phyloP scores from a whole-genome alignment of 805 yeast genomes.

The Wickerhamomyces kurtzmanii region DNA sequence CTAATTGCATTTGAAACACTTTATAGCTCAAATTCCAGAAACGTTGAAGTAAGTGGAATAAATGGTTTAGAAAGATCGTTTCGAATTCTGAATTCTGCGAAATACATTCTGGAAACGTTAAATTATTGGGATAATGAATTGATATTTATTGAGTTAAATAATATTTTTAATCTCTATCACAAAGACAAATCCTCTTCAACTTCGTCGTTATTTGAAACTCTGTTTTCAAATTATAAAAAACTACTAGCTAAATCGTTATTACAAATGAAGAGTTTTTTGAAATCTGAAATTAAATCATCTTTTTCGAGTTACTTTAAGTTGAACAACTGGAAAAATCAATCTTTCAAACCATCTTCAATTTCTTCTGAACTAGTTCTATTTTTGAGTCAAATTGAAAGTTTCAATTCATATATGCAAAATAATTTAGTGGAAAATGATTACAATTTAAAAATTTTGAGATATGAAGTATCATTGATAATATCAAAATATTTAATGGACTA shows the following conservation, averaged over 20 bases:
- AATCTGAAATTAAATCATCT: slow-evolving; percentile 18
- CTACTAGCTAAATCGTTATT: slow-evolving; percentile 19
- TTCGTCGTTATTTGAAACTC: slow-evolving; percentile 19
- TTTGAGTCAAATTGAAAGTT: slow-evolving; percentile 1
- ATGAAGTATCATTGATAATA: slow-evolving; percentile 15
- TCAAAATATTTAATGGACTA: slow-evolving; percentile 23
- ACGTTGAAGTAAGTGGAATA: slow-evolving; percentile 12
- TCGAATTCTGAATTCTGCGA: slow-evolving; percentile 14
- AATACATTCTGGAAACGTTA: slow-evolving; percentile 11
- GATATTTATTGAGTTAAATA: slow-evolving; percentile 15
- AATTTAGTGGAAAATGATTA: slow-evolving; percentile 6
- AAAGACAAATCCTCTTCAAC: slow-evolving; percentile 4
- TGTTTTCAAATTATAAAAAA: slow-evolving; percentile 16
- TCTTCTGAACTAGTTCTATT: slow-evolving; percentile 6
- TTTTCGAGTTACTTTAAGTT: slow-evolving; percentile 21
- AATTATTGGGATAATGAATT: slow-evolving; percentile 16
- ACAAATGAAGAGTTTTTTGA: slow-evolving; percentile 19
- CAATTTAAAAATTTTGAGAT: slow-evolving; percentile 12
- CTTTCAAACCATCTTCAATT: slow-evolving; percentile 3
- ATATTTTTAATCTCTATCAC: slow-evolving; percentile 12
- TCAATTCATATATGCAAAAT: slow-evolving; percentile 1
- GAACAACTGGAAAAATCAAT: slow-evolving; percentile 18
- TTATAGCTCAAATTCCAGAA: slow-evolving; percentile 5
- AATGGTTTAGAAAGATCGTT: slow-evolving; percentile 18
- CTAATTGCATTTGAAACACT: slow-evolving; percentile 17